Conservation (phyloP, 257 asterid genomes). For the Ilex asprella region DNA sequence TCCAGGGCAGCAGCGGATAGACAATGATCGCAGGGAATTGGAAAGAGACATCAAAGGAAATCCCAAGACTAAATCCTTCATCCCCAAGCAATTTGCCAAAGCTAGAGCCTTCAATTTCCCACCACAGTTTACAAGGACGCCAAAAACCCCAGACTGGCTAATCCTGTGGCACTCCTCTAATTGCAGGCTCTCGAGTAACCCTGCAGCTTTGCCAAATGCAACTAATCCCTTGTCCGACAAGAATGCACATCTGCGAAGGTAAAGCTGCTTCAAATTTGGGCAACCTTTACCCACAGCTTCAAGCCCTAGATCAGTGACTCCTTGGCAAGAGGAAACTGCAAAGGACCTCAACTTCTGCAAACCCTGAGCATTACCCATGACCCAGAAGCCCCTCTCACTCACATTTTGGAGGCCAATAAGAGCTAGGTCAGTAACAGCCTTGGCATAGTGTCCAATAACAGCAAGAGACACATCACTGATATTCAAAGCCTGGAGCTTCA, state of each 20-base stretch:
- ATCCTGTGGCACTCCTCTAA: slow-evolving; percentile 74
- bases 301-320: slow-evolving; percentile 64
- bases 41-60: slow-evolving; percentile 33
- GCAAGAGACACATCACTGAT: slow-evolving; percentile 79
- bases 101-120: slow-evolving; percentile 55
- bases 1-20: slow-evolving; percentile 68
- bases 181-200: slow-evolving; percentile 52
- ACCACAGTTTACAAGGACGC: slow-evolving; percentile 49
- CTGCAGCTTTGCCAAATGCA: slow-evolving; percentile 49
- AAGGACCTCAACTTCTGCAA: slow-evolving; percentile 65
- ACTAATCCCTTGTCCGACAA: slow-evolving; percentile 73
- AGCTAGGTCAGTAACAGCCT: slow-evolving; percentile 47
- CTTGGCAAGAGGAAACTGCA: slow-evolving; percentile 54
- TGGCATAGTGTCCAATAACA: slow-evolving; percentile 81
- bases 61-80: slow-evolving; percentile 38
- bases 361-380: slow-evolving; percentile 84
- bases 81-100: slow-evolving; percentile 62
- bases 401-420: slow-evolving; percentile 56
- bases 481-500: slow-evolving; percentile 49
- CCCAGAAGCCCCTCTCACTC: slow-evolving; percentile 95
- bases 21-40: slow-evolving; percentile 50
- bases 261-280: slow-evolving; percentile 51
- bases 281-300: slow-evolving; percentile 65
- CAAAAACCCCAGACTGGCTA: slow-evolving; percentile 62
- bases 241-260: slow-evolving; percentile 44